Evolutionary conservation across 257 asterid genomes (phyloP).

Genomic region (Datura wrightii): DNA sequence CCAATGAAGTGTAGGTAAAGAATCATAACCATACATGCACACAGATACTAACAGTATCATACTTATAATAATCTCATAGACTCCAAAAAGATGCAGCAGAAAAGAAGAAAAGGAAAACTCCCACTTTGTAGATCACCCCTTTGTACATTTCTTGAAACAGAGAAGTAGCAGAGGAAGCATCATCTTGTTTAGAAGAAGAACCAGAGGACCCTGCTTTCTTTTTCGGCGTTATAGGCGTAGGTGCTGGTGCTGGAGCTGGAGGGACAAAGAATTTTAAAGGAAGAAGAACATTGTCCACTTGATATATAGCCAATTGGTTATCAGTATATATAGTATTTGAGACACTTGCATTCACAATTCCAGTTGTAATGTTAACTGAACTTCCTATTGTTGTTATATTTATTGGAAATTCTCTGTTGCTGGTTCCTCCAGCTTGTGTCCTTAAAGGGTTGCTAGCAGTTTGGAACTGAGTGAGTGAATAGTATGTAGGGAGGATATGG

Average conservation of each 20-base stretch:
- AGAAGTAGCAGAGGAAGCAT: slow-evolving; percentile 41
- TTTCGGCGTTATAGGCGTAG: slow-evolving; percentile 49
- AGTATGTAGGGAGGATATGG: slow-evolving; percentile 50
- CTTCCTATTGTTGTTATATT: slow-evolving; percentile 55
- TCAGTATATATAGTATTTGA: slow-evolving; percentile 49
- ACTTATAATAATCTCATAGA: neutral
- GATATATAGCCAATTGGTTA: slow-evolving; percentile 55
- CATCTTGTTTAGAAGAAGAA: slow-evolving; percentile 26
- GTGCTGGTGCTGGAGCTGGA: slow-evolving; percentile 58
- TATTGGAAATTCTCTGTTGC: slow-evolving; percentile 42
- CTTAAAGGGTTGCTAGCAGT: slow-evolving; percentile 57
- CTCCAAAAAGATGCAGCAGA: neutral
- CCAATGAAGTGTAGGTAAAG: neutral
- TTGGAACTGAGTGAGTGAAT: slow-evolving; percentile 52
- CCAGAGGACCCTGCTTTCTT: slow-evolving; percentile 35
- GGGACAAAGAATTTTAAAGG: slow-evolving; percentile 51
- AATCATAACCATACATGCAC: slow-evolving; percentile 24
- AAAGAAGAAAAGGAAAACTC: slow-evolving; percentile 24
- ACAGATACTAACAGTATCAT: neutral
- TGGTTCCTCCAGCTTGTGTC: slow-evolving; percentile 60
- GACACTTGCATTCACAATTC: slow-evolving; percentile 55
- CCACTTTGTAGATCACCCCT: slow-evolving; percentile 35
- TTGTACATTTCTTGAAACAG: neutral
- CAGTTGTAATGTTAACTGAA: slow-evolving; percentile 56
- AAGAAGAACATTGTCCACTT: slow-evolving; percentile 57